Base-by-base conservation (phyloP, 768 basidiomycete species). In the Boletus insuetus region DNA sequence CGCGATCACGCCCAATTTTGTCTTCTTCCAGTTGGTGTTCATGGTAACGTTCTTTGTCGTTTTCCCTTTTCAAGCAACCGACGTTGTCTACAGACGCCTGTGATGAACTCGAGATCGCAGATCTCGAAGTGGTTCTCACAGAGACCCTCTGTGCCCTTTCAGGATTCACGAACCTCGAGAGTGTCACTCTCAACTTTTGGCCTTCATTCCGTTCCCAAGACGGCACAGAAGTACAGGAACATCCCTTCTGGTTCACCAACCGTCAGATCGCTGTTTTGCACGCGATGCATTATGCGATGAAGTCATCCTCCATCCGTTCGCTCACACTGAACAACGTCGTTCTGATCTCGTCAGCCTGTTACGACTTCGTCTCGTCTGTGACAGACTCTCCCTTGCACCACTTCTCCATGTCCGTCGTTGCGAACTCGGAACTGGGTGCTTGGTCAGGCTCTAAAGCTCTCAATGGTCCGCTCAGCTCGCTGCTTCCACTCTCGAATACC, bases 381-480 rank as follows among this genome's bases (percentile, higher is more conserved):
- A 50, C 47, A 0, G 54, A 72, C 38, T 63, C 70, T 4, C 62
- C 69, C 17, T 22, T 70, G 11, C 64, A 69, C 1, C 66, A 72
- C 47, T 58, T 70, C 10, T 72, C 69, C 35, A 60, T 70, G 46
- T 61, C 69, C 13, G 55, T 70, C 31, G 61, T 72, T 31, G 59
- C 69, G n/a, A 70, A 70, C 58, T 65, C 64, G 16, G 70, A 69
- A 38, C 56, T 72, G 17, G 51, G 59, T 19, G 46, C 29, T 31
- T 70, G 69, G 70, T 70, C 70, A 2, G 69, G 69, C 4, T 72
- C 69, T 3, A 70, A 72, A 47, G 51, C 61, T 3, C 45, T 62
- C 20, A 70, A 70, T 5, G 60, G 65, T 3, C 56, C 70, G 0
- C 53, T 72, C 41, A 59, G 56, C 45, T 56, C 69, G 34, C 39